Conservation (phyloP, 2,329 filamentous ascomycete species). For the Scedosporium boydii region DNA sequence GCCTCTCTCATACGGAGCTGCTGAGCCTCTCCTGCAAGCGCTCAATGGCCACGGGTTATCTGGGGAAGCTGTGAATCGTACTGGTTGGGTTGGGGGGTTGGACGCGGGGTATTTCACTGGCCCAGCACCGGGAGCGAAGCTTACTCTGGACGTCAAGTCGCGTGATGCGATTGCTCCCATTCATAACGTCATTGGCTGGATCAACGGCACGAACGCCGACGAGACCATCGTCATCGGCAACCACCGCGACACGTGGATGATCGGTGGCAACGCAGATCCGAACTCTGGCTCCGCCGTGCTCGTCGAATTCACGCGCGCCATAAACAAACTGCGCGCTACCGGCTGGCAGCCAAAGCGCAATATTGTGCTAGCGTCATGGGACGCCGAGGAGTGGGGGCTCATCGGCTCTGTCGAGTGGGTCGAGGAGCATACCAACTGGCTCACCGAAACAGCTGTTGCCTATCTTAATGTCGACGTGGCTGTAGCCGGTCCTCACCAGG, state of each 20-base stretch:
- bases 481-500: conserved; percentile 45
- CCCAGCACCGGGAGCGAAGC: conserved; percentile 42
- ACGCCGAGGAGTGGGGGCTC: conserved; percentile 69
- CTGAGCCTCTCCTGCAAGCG: conserved; percentile 64
- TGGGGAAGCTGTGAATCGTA: conserved; percentile 53
- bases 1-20: conserved; percentile 70
- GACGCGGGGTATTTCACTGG: conserved; percentile 33
- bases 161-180: conserved; percentile 60
- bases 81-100: conserved; percentile 46
- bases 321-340: conserved; percentile 57
- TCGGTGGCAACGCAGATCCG: conserved; percentile 76
- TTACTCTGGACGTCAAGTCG: conserved; percentile 61
- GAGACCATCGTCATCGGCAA: conserved; percentile 74
- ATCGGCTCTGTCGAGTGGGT: conserved; percentile 81
- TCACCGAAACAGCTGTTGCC: conserved; percentile 58
- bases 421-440: conserved; percentile 71
- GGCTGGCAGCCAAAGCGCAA: conserved; percentile 76
- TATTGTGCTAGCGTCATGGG: conserved; percentile 60
- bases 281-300: conserved; percentile 72
- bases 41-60: conserved; percentile 68
- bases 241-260: conserved; percentile 75
- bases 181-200: conserved; percentile 71
- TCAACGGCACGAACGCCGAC: conserved; percentile 67
- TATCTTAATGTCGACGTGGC: conserved; percentile 79
- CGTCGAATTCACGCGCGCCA: conserved; percentile 64